phyloP scores from a whole-genome alignment of 2,329 filamentous ascomycete species.

The Fusarium odoratissimum region DNA sequence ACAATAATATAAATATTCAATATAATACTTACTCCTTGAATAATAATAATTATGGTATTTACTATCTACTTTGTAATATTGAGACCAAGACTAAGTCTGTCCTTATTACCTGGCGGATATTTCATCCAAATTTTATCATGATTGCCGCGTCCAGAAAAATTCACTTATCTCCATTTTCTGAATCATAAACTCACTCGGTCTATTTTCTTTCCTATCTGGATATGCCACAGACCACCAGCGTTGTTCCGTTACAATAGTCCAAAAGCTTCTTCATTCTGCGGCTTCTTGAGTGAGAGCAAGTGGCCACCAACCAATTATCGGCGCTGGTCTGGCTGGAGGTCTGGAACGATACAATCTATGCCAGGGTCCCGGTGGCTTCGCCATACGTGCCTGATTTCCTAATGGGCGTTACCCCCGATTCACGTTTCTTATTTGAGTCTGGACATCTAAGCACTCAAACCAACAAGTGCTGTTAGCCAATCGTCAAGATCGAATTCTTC shows the following conservation, averaged over 20 bases:
- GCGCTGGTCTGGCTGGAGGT: accelerated
- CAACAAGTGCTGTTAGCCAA: accelerated
- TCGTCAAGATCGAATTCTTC: background rate
- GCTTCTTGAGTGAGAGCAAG: background rate
- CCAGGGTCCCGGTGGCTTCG: background rate
- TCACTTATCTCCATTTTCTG: background rate
- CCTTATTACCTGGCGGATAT: accelerated
- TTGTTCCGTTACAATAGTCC: accelerated
- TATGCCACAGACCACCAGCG: background rate
- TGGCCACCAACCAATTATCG: background rate
- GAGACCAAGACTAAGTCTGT: too few relatives aligned
- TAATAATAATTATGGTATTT: too few relatives aligned
- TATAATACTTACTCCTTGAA: too few relatives aligned
- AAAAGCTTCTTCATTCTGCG: background rate
- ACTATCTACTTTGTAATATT: too few relatives aligned
- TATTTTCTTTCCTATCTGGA: too few relatives aligned
- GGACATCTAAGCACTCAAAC: background rate
- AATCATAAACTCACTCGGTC: background rate
- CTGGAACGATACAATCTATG: background rate
- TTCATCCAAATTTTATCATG: accelerated
- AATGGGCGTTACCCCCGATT: background rate
- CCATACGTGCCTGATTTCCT: background rate
- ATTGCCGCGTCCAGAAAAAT: accelerated
- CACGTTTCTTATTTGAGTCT: background rate
- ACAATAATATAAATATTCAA: too few relatives aligned